A percentile compares a stretch with the other conserved stretches of the same genome.
Conservation (phyloP, 768 basidiomycete species). For the Kwoniella sp. region DNA sequence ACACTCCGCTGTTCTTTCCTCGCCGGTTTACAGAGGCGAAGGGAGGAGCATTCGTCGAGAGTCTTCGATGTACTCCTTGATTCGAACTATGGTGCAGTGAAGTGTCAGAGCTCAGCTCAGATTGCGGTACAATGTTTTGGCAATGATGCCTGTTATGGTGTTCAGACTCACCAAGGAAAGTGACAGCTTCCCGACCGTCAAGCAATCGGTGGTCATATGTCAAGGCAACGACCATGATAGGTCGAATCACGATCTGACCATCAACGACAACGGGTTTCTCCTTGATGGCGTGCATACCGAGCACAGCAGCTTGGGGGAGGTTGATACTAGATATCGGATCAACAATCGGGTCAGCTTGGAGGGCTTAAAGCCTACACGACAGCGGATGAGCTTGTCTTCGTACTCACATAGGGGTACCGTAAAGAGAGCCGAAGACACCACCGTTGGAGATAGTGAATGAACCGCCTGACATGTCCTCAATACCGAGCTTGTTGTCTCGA, state of each 20-base stretch:
- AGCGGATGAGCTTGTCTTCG: too few relatives aligned
- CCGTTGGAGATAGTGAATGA: conserved; percentile 99
- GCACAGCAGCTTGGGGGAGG: conserved; percentile 88
- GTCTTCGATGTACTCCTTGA: conserved; percentile 93
- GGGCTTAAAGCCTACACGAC: too few relatives aligned
- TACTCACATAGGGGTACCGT: conserved; percentile 84
- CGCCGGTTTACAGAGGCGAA: conserved; percentile 36
- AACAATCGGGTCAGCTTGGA: neutral
- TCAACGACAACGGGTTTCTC: conserved; percentile 86
- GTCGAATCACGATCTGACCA: conserved; percentile 92
- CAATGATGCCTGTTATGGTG: too few relatives aligned
- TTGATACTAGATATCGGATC: conserved; percentile 64
- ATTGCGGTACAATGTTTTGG: neutral
- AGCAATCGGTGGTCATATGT: conserved; percentile 95
- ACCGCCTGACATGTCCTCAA: conserved; percentile 98
- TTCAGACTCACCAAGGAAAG: conserved; percentile 80
- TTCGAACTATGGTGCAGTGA: conserved; percentile 64
- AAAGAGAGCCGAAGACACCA: conserved; percentile 95
- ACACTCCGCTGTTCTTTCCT: neutral
- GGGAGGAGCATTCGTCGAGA: conserved; percentile 74
- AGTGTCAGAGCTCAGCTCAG: neutral
- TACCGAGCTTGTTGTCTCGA: conserved; percentile 84
- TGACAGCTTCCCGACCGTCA: conserved; percentile 93
- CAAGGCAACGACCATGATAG: conserved; percentile 79
- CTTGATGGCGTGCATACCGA: conserved; percentile 97